Evolutionary conservation across 139 green algal genomes (phyloP).

Genomic region (Auxenochlorella protothecoides): DNA sequence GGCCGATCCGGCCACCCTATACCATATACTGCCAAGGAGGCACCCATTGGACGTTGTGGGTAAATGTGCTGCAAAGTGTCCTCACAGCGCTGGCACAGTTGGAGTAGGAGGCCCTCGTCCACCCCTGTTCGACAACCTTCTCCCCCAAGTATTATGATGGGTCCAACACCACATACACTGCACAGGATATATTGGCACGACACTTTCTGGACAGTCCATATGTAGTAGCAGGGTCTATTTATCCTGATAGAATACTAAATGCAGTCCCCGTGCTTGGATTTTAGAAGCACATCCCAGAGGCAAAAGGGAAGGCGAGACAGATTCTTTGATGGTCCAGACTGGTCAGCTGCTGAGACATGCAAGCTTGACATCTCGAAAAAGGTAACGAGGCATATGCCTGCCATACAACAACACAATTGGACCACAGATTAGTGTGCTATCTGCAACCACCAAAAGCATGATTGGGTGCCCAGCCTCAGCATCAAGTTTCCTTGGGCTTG

Average conservation of each 20-base stretch:
- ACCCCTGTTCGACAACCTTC: neutral
- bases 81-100: constrained; percentile 20
- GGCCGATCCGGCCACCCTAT: constrained; percentile 79
- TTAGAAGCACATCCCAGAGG: no score
- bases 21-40: constrained; percentile 84
- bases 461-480: neutral
- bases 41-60: constrained; percentile 89
- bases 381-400: no score
- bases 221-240: no score
- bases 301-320: no score
- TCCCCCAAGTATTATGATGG: neutral
- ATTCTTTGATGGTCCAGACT: no score
- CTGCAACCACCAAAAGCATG: neutral
- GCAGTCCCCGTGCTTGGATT: no score
- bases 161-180: constrained; percentile 10
- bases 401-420: neutral
- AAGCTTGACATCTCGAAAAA: no score
- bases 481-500: neutral
- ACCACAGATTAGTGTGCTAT: no score
- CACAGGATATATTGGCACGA: neutral
- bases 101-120: neutral
- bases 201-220: no score
- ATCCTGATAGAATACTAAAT: no score
- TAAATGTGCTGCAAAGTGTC: constrained; percentile 24
- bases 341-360: no score